Percentiles rank a stretch among this genome's conserved stretches.
Conservation (phyloP, 495 filamentous ascomycete species). For the Penicillium salamii region DNA sequence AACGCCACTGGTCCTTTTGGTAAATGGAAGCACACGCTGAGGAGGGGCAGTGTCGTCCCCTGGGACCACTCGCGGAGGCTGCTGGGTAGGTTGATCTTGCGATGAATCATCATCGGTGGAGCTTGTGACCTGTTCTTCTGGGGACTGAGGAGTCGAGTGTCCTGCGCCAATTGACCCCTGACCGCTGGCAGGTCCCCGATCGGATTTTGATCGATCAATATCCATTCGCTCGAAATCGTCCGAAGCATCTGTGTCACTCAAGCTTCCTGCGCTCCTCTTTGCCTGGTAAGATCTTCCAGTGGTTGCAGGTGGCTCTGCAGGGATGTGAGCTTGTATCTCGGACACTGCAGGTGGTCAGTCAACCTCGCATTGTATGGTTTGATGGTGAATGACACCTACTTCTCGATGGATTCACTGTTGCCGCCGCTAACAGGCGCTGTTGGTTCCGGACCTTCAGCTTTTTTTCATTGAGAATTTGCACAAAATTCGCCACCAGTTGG, state of each 20-base stretch:
- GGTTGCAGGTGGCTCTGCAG: slow-evolving; percentile 7
- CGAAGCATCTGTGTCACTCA: slow-evolving; percentile 23
- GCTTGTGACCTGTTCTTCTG: slow-evolving; percentile 41
- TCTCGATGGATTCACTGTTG: slow-evolving; percentile 51
- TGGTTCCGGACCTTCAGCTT: slow-evolving; percentile 89
- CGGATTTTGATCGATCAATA: slow-evolving; percentile 36
- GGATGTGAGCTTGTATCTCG: slow-evolving; percentile 20
- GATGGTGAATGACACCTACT: slow-evolving; percentile 20
- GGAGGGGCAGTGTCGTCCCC: slow-evolving; percentile 28
- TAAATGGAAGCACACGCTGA: slow-evolving; percentile 40
- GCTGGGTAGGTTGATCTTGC: neutral
- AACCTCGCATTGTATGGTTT: neutral
- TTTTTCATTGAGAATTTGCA: slow-evolving; percentile 74
- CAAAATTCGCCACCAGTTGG: slow-evolving; percentile 68
- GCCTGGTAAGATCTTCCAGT: slow-evolving; percentile 19
- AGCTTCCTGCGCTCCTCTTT: slow-evolving; percentile 42
- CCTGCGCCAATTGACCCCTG: slow-evolving; percentile 41
- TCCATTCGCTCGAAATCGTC: slow-evolving; percentile 58
- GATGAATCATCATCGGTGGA: slow-evolving; percentile 33
- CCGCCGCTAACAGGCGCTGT: slow-evolving; percentile 62
- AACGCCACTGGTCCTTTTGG: slow-evolving; percentile 9
- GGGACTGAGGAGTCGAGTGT: slow-evolving; percentile 31
- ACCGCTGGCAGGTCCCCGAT: slow-evolving; percentile 22
- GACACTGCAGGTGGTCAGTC: slow-evolving; percentile 21
- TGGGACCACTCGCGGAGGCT: slow-evolving; percentile 4